Evolutionary conservation across 768 basidiomycete species (phyloP), one percentile per base, ranked within the genome.

Genomic region (Gautieria morchelliformis): DNA sequence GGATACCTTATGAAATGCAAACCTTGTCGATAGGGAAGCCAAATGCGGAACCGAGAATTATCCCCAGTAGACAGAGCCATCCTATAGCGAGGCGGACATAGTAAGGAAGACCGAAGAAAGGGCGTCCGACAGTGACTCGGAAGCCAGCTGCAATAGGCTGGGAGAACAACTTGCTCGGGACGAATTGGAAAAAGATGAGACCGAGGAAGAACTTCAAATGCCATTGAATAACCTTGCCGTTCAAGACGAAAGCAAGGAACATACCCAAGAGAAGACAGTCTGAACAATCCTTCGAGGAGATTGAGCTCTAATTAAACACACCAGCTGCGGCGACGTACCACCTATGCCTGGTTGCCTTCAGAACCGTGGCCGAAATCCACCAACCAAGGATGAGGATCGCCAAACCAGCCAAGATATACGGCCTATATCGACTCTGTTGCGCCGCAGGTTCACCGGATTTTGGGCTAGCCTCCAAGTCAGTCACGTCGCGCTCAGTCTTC

Each of bases 41-140:
- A 67, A 90, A 94, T 0, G 89, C 91, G 19, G 88, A 91, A 32
- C 91, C 92, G 58, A 94, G 86, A 48, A 92, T 74, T 57, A 92
- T 81, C 15, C 66, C 89, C 48, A 93, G 66, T 42, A 94, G 80
- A 59, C 80, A 81, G 22, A 89, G 66, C 87, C 88, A 91, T 51
- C 92, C 91, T 39, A 87, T 65, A 7, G 76, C 65, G 44, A 89
- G 73, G 17, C 89, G 78, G 55, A 76, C 60, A n/a, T 62, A 24
- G 54, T 79, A 78, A 9, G 73, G 72, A n/a, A 83, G 67, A 56
- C 64, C 74, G 69, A 82, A 85, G 76, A 81, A 93, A 6, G 90
- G 92, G 22, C 72, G 70, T 60, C 82, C 75, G 24, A 93, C 72
- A 22, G 76, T 53, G 42, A 87, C 84, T 10, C 72, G 59, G 89